A percentile compares a stretch with the other conserved stretches of the same genome.
Conservation (phyloP, 2,329 filamentous ascomycete genomes). For the Aspergillus amoenus region DNA sequence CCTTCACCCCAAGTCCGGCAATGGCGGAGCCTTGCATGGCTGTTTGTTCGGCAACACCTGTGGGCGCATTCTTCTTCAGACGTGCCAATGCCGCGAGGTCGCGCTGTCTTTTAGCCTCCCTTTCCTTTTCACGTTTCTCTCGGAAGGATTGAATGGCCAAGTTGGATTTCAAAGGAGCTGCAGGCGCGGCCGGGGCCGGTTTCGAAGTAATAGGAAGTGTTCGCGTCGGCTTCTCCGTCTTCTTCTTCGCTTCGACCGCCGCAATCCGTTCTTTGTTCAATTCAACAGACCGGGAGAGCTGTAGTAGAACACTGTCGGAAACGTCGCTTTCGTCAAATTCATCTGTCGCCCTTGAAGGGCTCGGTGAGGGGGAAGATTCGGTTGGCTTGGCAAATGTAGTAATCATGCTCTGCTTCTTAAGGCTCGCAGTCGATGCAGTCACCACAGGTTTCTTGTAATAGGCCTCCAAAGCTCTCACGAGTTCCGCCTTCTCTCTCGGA, state of each 20-base stretch:
- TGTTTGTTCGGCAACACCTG: constrained; percentile 56
- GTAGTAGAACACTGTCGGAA: constrained; percentile 40
- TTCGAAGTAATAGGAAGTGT: constrained; percentile 26
- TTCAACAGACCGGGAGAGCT: constrained; percentile 44
- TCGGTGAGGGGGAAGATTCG: constrained; percentile 36
- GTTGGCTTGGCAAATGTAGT: constrained; percentile 40
- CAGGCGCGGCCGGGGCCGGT: constrained; percentile 17
- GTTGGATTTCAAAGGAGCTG: constrained; percentile 28
- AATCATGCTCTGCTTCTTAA: constrained; percentile 46
- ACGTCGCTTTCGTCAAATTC: constrained; percentile 42
- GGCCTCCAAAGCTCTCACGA: constrained; percentile 62
- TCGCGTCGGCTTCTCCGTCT: constrained; percentile 25
- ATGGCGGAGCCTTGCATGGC: constrained; percentile 77
- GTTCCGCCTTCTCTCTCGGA: constrained; percentile 78
- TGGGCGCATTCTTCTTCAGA: constrained; percentile 57
- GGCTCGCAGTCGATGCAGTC: constrained; percentile 38
- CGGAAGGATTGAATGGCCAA: constrained; percentile 60
- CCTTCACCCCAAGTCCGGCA: constrained; percentile 67
- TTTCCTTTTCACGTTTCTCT: constrained; percentile 71
- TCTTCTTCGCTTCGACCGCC: constrained; percentile 30
- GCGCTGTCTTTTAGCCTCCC: constrained; percentile 70
- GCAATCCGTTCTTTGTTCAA: constrained; percentile 41
- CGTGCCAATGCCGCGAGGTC: constrained; percentile 71
- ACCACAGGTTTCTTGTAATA: constrained; percentile 48
- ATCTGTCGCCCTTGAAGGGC: constrained; percentile 32